Base-by-base conservation (phyloP, 164 flowering plant genomes). In the Paratinospora sagittata region DNA sequence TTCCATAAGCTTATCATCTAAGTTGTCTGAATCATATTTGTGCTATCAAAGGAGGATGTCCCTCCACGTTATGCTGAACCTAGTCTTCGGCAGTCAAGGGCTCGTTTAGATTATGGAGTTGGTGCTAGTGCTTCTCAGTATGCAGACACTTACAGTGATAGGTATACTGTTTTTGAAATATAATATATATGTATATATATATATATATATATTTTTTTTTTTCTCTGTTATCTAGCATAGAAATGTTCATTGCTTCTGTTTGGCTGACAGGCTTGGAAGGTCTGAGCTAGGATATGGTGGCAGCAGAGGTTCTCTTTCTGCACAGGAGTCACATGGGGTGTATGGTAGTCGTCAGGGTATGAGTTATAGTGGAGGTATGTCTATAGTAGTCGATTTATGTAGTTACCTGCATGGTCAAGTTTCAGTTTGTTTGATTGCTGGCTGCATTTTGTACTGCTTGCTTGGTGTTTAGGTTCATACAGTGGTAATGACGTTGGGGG, bases 31-130 rank as follows among this genome's bases (percentile, higher is more conserved):
- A 27, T 34, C 47, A 7, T 70, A 19, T 65, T 55, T 37, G 12
- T 57, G 52, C 45, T 27, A 12, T 67, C 4, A 34, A 49, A 95
- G 99, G 96, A 88, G 77, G 99, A 91, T 81, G 87, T 81, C 33
- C 93, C 93, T 78, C 82, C 96, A 19, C 92, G 92, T 16, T 95
- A 92, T 84, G 79, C 87, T 73, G 99, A 95, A 72, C 27, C 87
- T n/a, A 77, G 86, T 70, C 73, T 77, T 23, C 91, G 99, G 41
- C 96, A 86, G n/a, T 87, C 97, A 69, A 88, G 98, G 79, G 88
- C 96, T 73, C 94, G 98, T 62, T 43, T 91, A 77, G 98, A 92
- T 72, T 95, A 92, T 84, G 98, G 88, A 45, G 76, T 80, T 64
- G 79, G 83, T 68, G 74, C 81, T 33, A 73, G 87, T 63, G 68